Conservation (phyloP, 352 stramenopile genomes). For the Pilasporangium apinafurcum region DNA sequence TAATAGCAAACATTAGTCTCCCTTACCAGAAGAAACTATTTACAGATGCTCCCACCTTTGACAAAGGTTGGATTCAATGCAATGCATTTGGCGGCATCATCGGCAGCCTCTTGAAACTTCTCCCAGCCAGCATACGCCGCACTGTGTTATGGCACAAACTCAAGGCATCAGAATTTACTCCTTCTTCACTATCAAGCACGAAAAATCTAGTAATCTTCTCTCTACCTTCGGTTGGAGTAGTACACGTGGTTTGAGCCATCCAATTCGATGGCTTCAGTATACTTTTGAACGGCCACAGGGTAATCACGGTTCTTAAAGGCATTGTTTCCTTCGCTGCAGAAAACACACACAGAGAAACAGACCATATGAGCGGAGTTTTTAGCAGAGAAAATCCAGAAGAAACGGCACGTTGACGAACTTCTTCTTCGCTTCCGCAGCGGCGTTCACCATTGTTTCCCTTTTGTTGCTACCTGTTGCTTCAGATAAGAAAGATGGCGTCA, state of each 20-base stretch:
- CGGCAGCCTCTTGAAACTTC: slow-evolving; percentile 79
- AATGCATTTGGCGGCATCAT: slow-evolving; percentile 87
- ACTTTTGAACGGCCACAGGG: slow-evolving; percentile 85
- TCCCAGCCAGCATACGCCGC: slow-evolving; percentile 56
- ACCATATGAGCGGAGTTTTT: neutral
- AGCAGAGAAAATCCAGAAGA: neutral
- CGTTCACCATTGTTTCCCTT: slow-evolving; percentile 42
- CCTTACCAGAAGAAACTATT: slow-evolving; percentile 5
- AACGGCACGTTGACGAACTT: slow-evolving; percentile 61
- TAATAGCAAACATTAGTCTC: slow-evolving; percentile 3
- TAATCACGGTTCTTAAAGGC: slow-evolving; percentile 93
- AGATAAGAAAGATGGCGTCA: too few relatives aligned
- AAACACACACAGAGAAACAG: neutral
- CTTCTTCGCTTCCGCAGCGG: slow-evolving; percentile 79
- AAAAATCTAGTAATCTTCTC: too few relatives aligned
- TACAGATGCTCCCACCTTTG: slow-evolving; percentile 50
- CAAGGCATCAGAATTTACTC: too few relatives aligned
- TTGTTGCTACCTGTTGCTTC: neutral
- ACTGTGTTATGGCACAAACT: too few relatives aligned
- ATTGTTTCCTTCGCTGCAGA: slow-evolving; percentile 88
- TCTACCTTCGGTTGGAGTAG: slow-evolving; percentile 89
- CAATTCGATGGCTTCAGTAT: slow-evolving; percentile 89
- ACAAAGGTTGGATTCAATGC: slow-evolving; percentile 91
- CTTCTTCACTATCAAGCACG: neutral
- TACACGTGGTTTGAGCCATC: slow-evolving; percentile 90